phyloP scores from a whole-genome alignment of 1,139 yeast genomes.

The Zygosaccharomyces pseudobailii region DNA sequence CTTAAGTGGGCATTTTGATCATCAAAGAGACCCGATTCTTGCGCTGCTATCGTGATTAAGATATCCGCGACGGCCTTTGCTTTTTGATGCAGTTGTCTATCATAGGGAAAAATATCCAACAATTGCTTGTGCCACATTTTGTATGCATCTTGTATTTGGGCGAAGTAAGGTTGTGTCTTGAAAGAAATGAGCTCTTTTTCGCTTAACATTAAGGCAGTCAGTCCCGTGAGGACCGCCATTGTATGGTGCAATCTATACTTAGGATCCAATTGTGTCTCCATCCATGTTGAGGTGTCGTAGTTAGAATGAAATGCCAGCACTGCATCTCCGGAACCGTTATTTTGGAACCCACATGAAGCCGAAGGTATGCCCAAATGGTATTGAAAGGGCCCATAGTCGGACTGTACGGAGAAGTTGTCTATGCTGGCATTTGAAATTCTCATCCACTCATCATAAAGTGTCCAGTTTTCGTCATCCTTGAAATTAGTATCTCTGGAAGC shows the following conservation, averaged over 20 bases:
- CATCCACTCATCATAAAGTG: constrained; percentile 38
- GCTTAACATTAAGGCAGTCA: constrained; percentile 47
- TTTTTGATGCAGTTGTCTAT: constrained; percentile 13
- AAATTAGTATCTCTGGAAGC: constrained; percentile 38
- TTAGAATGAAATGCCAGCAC: constrained; percentile 56
- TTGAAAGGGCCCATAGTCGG: constrained; percentile 46
- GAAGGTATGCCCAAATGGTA: constrained; percentile 49
- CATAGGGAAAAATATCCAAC: constrained; percentile 17
- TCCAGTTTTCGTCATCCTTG: constrained; percentile 26
- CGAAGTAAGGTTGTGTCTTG: constrained; percentile 35
- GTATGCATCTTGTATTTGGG: constrained; percentile 22
- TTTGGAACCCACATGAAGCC: constrained; percentile 39
- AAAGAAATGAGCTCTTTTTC: constrained; percentile 47
- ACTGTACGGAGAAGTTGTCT: constrained; percentile 36
- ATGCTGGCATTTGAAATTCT: constrained; percentile 28
- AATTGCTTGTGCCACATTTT: constrained; percentile 9
- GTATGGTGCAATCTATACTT: constrained; percentile 50
- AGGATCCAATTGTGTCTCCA: constrained; percentile 51
- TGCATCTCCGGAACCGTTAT: constrained; percentile 36
- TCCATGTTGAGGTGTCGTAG: constrained; percentile 56
- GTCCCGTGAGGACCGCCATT: constrained; percentile 55
- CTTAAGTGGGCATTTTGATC: constrained; percentile 35
- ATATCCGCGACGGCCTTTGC: constrained; percentile 13
- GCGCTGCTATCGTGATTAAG: constrained; percentile 11
- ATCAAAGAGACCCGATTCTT: constrained; percentile 24